phyloP scores from a whole-genome alignment of 768 basidiomycete genomes.

The Suillus variegatus region DNA sequence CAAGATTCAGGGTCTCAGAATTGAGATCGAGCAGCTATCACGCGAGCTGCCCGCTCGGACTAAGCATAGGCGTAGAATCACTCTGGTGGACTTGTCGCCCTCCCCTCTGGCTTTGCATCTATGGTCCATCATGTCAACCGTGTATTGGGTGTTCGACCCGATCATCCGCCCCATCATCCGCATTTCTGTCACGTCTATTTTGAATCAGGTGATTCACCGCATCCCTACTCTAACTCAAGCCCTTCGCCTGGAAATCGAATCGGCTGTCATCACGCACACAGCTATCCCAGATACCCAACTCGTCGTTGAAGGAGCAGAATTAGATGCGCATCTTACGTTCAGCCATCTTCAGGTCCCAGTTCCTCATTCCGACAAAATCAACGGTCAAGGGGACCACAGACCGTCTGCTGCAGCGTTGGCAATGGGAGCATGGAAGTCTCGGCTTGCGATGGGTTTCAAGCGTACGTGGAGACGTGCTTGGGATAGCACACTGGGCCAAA shows the following conservation, averaged over 20 bases:
- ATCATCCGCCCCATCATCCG: slow-evolving; percentile 63
- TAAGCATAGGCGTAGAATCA: slow-evolving; percentile 43
- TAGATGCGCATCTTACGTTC: slow-evolving; percentile 59
- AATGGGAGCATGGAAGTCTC: slow-evolving; percentile 65
- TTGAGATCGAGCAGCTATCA: slow-evolving; percentile 45
- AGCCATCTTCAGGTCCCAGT: slow-evolving; percentile 44
- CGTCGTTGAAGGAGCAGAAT: slow-evolving; percentile 47
- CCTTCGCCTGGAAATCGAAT: slow-evolving; percentile 66
- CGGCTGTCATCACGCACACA: slow-evolving; percentile 50
- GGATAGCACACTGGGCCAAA: slow-evolving; percentile 68
- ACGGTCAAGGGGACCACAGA: slow-evolving; percentile 15
- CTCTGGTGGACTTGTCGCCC: slow-evolving; percentile 38
- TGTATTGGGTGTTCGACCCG: slow-evolving; percentile 56
- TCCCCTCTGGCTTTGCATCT: slow-evolving; percentile 37
- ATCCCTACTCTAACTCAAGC: slow-evolving; percentile 70
- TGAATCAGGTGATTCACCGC: slow-evolving; percentile 62
- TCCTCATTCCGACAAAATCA: slow-evolving; percentile 13
- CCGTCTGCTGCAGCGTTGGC: slow-evolving; percentile 40
- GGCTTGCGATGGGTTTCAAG: slow-evolving; percentile 58
- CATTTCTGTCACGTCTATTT: slow-evolving; percentile 48
- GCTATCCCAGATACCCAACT: slow-evolving; percentile 55
- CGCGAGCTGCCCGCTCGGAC: slow-evolving; percentile 22
- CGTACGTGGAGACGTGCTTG: slow-evolving; percentile 71
- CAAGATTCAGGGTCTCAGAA: slow-evolving; percentile 58
- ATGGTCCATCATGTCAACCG: slow-evolving; percentile 32